Conservation (phyloP, 345 rosid genomes). For the Excoecaria agallocha region DNA sequence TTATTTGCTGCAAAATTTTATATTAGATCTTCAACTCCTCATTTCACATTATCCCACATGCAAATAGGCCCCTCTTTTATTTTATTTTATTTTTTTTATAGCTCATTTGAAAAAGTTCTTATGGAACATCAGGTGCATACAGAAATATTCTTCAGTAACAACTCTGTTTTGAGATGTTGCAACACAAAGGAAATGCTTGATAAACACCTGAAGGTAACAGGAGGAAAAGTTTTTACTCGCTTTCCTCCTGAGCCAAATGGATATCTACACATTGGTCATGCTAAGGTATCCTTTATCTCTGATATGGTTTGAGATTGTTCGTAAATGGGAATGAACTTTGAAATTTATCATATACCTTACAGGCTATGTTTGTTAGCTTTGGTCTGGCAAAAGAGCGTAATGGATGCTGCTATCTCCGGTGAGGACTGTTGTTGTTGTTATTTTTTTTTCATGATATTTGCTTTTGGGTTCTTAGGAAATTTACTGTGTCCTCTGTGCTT, state of each 20-base stretch:
- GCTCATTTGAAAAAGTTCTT: background rate
- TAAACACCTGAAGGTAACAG: slow-evolving; percentile 74
- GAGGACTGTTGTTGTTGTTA: slow-evolving; percentile 17
- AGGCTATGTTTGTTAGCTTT: slow-evolving; percentile 99
- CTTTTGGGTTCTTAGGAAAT: background rate
- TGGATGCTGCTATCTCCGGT: slow-evolving; percentile 90
- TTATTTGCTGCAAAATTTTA: too few relatives aligned
- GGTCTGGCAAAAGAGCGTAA: slow-evolving; percentile 92
- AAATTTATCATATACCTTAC: slow-evolving; percentile 12
- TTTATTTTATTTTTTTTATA: background rate
- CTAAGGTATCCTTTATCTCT: slow-evolving; percentile 55
- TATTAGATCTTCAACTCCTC: background rate
- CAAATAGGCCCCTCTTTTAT: too few relatives aligned
- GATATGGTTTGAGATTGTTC: background rate
- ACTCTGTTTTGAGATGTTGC: slow-evolving; percentile 75
- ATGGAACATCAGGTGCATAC: slow-evolving; percentile 65
- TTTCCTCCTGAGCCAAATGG: slow-evolving; percentile 99
- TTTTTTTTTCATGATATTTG: background rate
- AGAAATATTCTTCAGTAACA: slow-evolving; percentile 72
- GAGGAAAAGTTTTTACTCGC: slow-evolving; percentile 74
- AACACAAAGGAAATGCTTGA: slow-evolving; percentile 75
- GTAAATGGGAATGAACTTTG: background rate
- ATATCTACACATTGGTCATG: slow-evolving; percentile 96
- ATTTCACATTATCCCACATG: background rate
- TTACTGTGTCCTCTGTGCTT: background rate